These are phyloP conservation scores for Rostrohypoxylon terebratum DNA, from an alignment of 495 filamentous ascomycete species.

Conservation along the genomic window DNA sequence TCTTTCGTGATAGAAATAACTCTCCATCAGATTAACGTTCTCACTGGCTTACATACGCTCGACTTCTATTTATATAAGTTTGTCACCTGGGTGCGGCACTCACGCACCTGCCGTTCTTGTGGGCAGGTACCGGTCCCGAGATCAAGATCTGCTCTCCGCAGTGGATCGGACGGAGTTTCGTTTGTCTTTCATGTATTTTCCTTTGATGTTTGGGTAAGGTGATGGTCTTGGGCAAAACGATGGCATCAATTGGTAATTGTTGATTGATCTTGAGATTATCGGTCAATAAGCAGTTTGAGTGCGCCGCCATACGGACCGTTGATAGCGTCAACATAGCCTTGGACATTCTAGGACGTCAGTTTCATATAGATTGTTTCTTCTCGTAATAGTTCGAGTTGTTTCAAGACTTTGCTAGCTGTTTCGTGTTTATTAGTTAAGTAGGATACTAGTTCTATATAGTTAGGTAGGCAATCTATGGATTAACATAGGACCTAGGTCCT, in stretches of 20 bases:
- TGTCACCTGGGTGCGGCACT: not conserved
- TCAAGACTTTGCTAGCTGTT: not conserved
- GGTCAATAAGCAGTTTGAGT: not conserved
- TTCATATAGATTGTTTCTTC: not conserved
- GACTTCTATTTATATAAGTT: slow-evolving; percentile 16
- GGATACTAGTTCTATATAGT: not conserved
- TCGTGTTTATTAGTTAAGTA: not conserved
- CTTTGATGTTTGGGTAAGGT: not conserved
- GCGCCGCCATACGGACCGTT: not conserved
- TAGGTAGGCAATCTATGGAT: no score
- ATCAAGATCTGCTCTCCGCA: not conserved
- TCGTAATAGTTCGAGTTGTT: not conserved
- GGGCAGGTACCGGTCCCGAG: slow-evolving; percentile 2
- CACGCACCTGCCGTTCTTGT: slow-evolving; percentile 3
- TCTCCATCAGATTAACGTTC: not conserved
- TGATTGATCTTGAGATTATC: not conserved
- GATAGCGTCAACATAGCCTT: not conserved
- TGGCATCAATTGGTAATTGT: not conserved
- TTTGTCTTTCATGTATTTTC: not conserved
- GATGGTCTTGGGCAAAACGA: not conserved
- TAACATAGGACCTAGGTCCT: no score
- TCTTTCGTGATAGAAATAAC: not conserved
- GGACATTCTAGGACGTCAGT: not conserved
- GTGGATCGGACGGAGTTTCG: not conserved
- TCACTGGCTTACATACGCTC: not conserved